Percentiles rank a stretch among this genome's conserved stretches.
These are phyloP conservation scores for Euptelea pleiosperma DNA, from an alignment of 164 flowering plant genomes.

Conservation along the genomic window DNA sequence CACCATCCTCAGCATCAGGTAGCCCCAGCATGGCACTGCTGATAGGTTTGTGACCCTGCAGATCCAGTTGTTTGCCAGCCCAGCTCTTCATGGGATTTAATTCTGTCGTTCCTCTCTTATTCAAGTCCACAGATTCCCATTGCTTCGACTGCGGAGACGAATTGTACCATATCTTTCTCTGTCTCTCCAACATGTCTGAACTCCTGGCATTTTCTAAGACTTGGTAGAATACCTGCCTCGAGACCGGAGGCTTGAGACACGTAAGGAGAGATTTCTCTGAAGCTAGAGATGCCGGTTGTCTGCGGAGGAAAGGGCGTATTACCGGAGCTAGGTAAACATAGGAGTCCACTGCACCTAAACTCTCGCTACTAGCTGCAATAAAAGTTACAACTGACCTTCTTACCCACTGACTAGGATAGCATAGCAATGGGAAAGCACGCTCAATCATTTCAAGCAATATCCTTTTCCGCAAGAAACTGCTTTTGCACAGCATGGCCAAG, in stretches of 20 bases:
- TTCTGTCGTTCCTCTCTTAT: slow-evolving; percentile 44
- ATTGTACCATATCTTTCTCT: slow-evolving; percentile 96
- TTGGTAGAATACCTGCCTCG: slow-evolving; percentile 66
- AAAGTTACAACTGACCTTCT: slow-evolving; percentile 78
- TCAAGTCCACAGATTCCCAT: slow-evolving; percentile 42
- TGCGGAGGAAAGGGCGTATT: slow-evolving; percentile 74
- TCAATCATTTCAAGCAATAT: slow-evolving; percentile 85
- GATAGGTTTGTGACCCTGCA: slow-evolving; percentile 30
- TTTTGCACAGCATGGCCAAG: slow-evolving; percentile 71
- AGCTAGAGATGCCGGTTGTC: slow-evolving; percentile 86
- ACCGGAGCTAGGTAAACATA: slow-evolving; percentile 85
- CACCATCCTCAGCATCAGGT: slow-evolving; percentile 35
- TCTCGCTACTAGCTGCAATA: slow-evolving; percentile 81
- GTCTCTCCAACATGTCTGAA: slow-evolving; percentile 95
- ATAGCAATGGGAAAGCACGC: slow-evolving; percentile 72
- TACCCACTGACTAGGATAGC: slow-evolving; percentile 95
- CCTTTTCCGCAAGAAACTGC: slow-evolving; percentile 73
- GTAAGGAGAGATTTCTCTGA: slow-evolving; percentile 71
- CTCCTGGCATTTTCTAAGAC: slow-evolving; percentile 72
- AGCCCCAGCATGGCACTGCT: slow-evolving; percentile 23
- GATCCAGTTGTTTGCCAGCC: slow-evolving; percentile 46
- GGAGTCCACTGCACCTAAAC: slow-evolving; percentile 88
- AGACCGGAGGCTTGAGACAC: slow-evolving; percentile 83
- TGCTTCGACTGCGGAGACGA: slow-evolving; percentile 52
- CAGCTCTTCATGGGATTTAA: slow-evolving; percentile 40